A percentile compares a stretch with the other conserved stretches of the same genome.
These are phyloP conservation scores for Trichomonas tenax DNA, from an alignment of 208 protist species.

Conservation along the genomic window DNA sequence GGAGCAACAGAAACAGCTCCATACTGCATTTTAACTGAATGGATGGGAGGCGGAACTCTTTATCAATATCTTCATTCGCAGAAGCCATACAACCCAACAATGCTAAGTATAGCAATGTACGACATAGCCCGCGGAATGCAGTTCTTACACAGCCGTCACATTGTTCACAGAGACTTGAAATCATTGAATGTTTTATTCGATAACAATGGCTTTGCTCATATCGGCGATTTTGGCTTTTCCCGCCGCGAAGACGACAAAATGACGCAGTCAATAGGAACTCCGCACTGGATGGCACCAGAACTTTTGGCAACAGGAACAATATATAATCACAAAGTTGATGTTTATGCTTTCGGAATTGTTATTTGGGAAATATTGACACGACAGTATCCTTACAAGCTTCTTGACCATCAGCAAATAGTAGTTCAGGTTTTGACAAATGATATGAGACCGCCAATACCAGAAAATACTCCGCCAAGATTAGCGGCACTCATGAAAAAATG, in stretches of 20 bases:
- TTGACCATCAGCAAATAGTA: background rate
- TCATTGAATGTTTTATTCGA: background rate
- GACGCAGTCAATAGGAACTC: background rate
- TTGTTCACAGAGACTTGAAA: constrained; percentile 15
- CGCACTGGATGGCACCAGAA: constrained; percentile 19
- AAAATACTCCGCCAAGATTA: background rate
- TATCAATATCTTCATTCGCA: background rate
- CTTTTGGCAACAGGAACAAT: background rate
- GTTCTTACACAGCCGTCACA: background rate
- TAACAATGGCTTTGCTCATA: background rate
- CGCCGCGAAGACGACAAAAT: background rate
- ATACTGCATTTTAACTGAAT: constrained; percentile 20
- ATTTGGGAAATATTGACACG: background rate
- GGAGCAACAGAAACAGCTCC: background rate
- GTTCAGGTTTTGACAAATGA: background rate
- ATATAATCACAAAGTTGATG: background rate
- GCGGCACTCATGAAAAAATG: background rate
- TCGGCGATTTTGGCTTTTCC: background rate
- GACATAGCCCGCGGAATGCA: background rate
- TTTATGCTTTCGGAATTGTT: background rate
- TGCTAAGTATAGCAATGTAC: background rate
- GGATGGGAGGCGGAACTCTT: background rate
- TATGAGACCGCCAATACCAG: background rate
- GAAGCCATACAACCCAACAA: background rate
- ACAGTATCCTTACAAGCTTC: background rate